phyloP scores from a whole-genome alignment of 2,329 filamentous ascomycete species.

The Byssothecium circinans region DNA sequence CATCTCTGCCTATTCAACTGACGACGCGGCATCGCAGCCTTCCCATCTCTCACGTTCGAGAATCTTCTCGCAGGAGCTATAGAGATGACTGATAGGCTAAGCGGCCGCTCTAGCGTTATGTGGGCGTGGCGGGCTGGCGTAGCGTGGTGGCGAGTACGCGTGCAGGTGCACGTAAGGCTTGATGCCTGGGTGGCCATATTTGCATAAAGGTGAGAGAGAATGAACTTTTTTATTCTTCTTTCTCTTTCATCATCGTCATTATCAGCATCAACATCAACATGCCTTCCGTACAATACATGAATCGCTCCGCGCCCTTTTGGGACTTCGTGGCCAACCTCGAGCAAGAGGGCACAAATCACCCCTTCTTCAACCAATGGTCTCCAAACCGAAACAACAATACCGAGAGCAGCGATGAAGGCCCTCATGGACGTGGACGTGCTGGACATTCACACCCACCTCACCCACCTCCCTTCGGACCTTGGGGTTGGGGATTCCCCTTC shows the following conservation, averaged over 20 bases:
- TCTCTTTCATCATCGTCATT: conserved; percentile 6
- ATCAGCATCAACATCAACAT: conserved; percentile 38
- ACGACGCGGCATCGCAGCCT: conserved; percentile 21
- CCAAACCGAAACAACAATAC: conserved; percentile 33
- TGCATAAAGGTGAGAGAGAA: conserved; percentile 29
- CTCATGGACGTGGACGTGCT: conserved; percentile 20
- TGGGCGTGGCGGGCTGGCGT: conserved; percentile 3
- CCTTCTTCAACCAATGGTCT: conserved; percentile 45
- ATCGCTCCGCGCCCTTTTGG: conserved; percentile 58
- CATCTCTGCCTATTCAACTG: conserved; percentile 22
- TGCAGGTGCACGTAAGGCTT: conserved; percentile 27
- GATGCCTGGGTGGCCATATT: conserved; percentile 26
- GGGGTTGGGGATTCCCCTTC: conserved; percentile 40
- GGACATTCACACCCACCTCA: conserved; percentile 2
- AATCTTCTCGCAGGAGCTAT: conserved; percentile 15
- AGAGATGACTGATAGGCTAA: conserved; percentile 22
- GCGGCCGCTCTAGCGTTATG: conserved; percentile 1
- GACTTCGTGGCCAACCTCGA: conserved; percentile 57
- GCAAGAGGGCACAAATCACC: conserved; percentile 48
- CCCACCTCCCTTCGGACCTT: conserved; percentile 27
- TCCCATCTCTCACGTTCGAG: conserved; percentile 24
- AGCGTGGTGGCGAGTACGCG: conserved; percentile 36
- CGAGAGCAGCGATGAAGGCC: conserved; percentile 16
- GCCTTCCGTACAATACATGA: conserved; percentile 58
- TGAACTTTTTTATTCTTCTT: conserved; percentile 12